Base-by-base conservation (phyloP, 495 filamentous ascomycete species). In the Xylaria flabelliformis region DNA sequence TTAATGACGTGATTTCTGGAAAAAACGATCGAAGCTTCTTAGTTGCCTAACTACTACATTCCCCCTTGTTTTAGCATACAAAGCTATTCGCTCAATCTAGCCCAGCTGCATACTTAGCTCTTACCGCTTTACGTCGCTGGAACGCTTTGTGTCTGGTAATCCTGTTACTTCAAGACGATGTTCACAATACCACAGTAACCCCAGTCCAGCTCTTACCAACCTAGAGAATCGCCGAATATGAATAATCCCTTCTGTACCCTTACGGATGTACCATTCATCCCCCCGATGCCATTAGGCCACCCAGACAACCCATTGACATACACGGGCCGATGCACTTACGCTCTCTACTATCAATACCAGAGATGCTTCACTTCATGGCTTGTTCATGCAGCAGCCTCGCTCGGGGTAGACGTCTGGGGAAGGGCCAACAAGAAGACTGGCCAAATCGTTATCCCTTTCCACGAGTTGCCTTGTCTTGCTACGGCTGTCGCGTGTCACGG, bases 311-410 rank as follows among this genome's bases (percentile, higher is more conserved):
- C 7, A 8, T 51, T 10, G n/a, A 21, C 48, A n/a, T 51, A 51
- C 21, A 3, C 6, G 0, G 51, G 26, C 24, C 24, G 51, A 24
- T 13, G 4, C 13, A 55, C 21, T 15, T 70, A 55, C 4, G 3
- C 29, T n/a, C 56, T 5, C 24, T 70, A 70, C 59, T 15, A 19
- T 0, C 0, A 41, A 0, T 64, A 29, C 21, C 68, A 70, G 59
- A 53, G 15, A 29, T 6, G 2, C 4, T 24, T 70, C 21, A 44
- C n/a, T 6, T 44, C 58, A 32, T 70, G 68, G 68, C 58, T 70
- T 21, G 59, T 64, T 36, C 12, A 64, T 0, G 7, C 58, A 7
- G 46, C 44, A 8, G 41, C 39, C 1, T 12, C 1, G 24, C 5
- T 63, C 0, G 68, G 68, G n/a, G 44, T 17, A 44, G 0, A 48